Base-by-base conservation (phyloP, 2,329 filamentous ascomycete genomes). In the Pyrenophora teres region DNA sequence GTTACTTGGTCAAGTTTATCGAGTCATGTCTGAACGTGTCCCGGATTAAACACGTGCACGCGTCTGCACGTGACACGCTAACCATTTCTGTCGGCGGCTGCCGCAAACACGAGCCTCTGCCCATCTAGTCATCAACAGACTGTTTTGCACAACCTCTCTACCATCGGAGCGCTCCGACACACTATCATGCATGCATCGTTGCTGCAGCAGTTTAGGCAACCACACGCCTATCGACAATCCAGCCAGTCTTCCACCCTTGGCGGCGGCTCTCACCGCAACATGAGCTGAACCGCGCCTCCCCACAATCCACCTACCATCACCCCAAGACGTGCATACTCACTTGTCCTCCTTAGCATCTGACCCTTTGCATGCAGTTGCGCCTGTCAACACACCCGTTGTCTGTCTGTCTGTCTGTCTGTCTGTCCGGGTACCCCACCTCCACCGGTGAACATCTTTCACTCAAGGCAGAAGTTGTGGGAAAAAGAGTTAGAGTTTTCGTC, bases 371-470 rank as follows among this genome's bases (percentile, higher is more conserved):
- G 33, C 39, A 27, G 43, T 42, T 43, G 35, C 41, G n/a, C 45
- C 45, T 56, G 12, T 53, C 33, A 13, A 44, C 46, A 52, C 43
- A 46, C 48, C 36, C 40, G 40, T 38, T 49, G 27, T 43, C 48
- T 35, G n/a, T 36, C 57, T 38, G 23, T 43, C 48, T 35, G n/a
- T 36, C 57, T 38, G 23, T 43, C 46, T 35, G n/a, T 38, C 57
- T 39, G 21, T 54, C 50, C 33, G 60, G 49, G 41, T 38, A 40
- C 56, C 63, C 69, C 69, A 68, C 68, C 39, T 58, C 62, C 50
- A 70, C 69, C 70, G 69, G 70, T 71, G 60, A 67, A 43, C 27
- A 56, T 52, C n/a, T 41, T 48, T 33, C 33, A 39, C 47, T 60
- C 64, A 59, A 72, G 69, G 68, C 69, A 70, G 65, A 69, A 67